phyloP scores from a whole-genome alignment of 164 flowering plant genomes.

The Malania oleifera region DNA sequence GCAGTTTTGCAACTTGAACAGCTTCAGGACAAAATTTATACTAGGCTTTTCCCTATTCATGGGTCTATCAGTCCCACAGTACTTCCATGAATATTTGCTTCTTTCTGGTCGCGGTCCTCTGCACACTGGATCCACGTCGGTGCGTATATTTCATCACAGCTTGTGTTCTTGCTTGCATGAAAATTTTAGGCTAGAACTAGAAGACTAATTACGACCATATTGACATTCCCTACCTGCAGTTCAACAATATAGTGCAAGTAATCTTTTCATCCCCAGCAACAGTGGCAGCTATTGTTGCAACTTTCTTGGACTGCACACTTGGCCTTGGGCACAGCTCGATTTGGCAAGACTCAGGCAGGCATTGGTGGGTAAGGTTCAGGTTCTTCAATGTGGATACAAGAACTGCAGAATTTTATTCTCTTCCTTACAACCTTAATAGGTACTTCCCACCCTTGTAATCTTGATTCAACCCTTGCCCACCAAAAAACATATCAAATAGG shows the following conservation, averaged over 20 bases:
- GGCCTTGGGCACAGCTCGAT: conserved; percentile 30
- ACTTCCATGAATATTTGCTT: conserved; percentile 55
- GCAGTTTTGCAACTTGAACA: conserved; percentile 95
- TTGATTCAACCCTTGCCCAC: neutral
- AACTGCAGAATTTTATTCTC: conserved; percentile 78
- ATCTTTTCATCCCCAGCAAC: conserved; percentile 83
- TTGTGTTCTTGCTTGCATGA: neutral
- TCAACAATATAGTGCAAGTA: conserved; percentile 66
- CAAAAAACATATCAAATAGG: too few relatives aligned
- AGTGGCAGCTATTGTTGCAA: conserved; percentile 54
- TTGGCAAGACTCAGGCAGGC: conserved; percentile 73
- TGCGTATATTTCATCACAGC: conserved; percentile 17
- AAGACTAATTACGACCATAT: neutral
- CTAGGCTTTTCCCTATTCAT: conserved; percentile 83
- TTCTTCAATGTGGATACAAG: conserved; percentile 51
- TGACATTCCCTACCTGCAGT: conserved; percentile 38
- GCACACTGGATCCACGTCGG: conserved; percentile 51
- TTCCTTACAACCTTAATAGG: conserved; percentile 73
- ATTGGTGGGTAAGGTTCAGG: conserved; percentile 88
- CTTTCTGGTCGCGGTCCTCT: conserved; percentile 71
- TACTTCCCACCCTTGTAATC: conserved; percentile 70
- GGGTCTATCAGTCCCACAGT: conserved; percentile 89
- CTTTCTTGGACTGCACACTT: conserved; percentile 65
- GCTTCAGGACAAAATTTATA: conserved; percentile 83
- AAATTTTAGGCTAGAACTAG: too few relatives aligned